These are phyloP conservation scores for Aureobasidium sp. DNA, from an alignment of 2,329 filamentous ascomycete species.

Conservation along the genomic window DNA sequence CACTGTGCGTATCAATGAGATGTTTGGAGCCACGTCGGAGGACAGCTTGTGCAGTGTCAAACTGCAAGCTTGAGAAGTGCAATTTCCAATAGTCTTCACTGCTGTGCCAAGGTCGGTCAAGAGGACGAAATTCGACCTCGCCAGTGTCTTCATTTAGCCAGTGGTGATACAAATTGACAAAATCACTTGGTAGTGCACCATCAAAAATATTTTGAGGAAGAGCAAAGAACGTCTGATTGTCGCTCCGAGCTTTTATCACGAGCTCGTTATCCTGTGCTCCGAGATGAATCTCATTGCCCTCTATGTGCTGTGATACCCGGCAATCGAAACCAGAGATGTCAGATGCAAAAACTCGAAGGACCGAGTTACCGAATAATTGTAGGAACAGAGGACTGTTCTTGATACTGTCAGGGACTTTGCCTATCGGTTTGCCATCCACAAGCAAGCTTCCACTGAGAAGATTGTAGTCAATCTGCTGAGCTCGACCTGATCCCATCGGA, in stretches of 20 bases:
- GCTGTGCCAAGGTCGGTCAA: slow-evolving; percentile 21
- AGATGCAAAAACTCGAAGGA: slow-evolving; percentile 48
- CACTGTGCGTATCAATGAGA: slow-evolving; percentile 38
- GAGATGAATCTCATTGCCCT: slow-evolving; percentile 47
- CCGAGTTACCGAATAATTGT: slow-evolving; percentile 49
- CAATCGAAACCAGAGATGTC: slow-evolving; percentile 48
- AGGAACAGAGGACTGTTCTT: slow-evolving; percentile 39
- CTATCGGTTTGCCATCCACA: slow-evolving; percentile 43
- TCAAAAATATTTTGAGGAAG: slow-evolving; percentile 29
- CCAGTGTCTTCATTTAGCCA: slow-evolving; percentile 49
- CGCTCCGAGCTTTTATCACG: slow-evolving; percentile 38
- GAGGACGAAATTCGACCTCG: slow-evolving; percentile 45
- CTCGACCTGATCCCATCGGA: too few relatives aligned
- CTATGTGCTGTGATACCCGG: slow-evolving; percentile 32
- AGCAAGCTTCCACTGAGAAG: slow-evolving; percentile 43
- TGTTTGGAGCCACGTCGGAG: slow-evolving; percentile 43
- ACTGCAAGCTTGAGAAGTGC: slow-evolving; percentile 21
- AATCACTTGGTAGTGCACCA: slow-evolving; percentile 44
- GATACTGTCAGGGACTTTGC: slow-evolving; percentile 49
- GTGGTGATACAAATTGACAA: slow-evolving; percentile 50
- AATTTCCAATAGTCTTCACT: slow-evolving; percentile 18
- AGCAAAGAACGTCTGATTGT: slow-evolving; percentile 28
- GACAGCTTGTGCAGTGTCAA: slow-evolving; percentile 49
- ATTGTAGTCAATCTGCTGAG: slow-evolving; percentile 32
- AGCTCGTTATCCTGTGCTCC: slow-evolving; percentile 39